A percentile compares a stretch with the other conserved stretches of the same genome.
Evolutionary conservation across 164 flowering plant genomes (phyloP).

Genomic region (Akebia trifoliata): DNA sequence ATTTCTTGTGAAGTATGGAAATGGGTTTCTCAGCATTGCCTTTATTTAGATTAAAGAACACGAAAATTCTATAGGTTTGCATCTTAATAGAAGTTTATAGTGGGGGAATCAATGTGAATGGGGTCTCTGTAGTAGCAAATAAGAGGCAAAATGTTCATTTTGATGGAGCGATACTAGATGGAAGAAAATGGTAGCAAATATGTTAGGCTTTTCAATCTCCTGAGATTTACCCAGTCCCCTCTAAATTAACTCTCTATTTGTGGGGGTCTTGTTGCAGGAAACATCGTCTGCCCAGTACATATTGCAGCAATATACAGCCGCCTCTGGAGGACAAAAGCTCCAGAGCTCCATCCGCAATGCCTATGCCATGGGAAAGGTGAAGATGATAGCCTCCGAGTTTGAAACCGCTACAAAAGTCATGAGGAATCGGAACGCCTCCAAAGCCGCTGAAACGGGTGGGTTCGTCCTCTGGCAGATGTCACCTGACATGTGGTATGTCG

Average conservation of each 20-base stretch:
- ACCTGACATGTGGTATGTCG: slow-evolving; percentile 69
- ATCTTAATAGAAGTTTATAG: too few relatives aligned
- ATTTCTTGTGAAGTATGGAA: not conserved
- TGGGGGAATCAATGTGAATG: too few relatives aligned
- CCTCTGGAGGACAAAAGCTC: slow-evolving; percentile 53
- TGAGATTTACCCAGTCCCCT: too few relatives aligned
- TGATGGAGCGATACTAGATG: too few relatives aligned
- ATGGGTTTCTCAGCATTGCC: not conserved
- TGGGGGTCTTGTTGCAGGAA: slow-evolving; percentile 36
- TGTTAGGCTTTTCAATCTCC: too few relatives aligned
- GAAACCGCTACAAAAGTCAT: slow-evolving; percentile 58
- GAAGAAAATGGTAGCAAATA: too few relatives aligned
- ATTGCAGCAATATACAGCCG: slow-evolving; percentile 63
- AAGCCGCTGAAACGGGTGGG: slow-evolving; percentile 49
- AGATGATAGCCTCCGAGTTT: slow-evolving; percentile 56
- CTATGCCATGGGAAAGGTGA: slow-evolving; percentile 66
- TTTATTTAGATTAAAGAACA: too few relatives aligned
- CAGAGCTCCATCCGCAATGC: slow-evolving; percentile 48
- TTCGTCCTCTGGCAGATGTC: slow-evolving; percentile 69
- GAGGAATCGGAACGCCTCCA: slow-evolving; percentile 38
- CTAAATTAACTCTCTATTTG: too few relatives aligned
- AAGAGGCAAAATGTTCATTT: too few relatives aligned
- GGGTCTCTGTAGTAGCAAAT: too few relatives aligned
- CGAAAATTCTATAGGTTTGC: too few relatives aligned
- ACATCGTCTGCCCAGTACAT: slow-evolving; percentile 62